These are phyloP conservation scores for Fusarium sp. DNA, from an alignment of 2,329 filamentous ascomycete species.

Conservation along the genomic window DNA sequence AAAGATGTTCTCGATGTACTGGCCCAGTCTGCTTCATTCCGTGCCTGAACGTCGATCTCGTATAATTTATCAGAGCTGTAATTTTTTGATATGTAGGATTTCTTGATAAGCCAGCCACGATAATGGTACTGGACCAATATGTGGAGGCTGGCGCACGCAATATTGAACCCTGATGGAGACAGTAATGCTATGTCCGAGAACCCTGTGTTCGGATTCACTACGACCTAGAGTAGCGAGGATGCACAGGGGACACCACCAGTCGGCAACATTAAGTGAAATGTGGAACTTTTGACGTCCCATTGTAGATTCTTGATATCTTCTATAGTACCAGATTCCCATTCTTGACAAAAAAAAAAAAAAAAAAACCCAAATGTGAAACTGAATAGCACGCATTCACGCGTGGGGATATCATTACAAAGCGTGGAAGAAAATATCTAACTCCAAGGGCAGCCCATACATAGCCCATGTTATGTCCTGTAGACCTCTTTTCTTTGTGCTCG, in stretches of 20 bases:
- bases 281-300: conserved; percentile 1
- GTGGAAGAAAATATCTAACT: conserved; percentile 25
- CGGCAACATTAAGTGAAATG: background rate
- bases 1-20: background rate
- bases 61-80: background rate
- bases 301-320: conserved; percentile 24
- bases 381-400: conserved; percentile 23
- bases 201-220: background rate
- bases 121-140: background rate
- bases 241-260: background rate
- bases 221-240: background rate
- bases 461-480: conserved; percentile 33
- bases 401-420: conserved; percentile 40
- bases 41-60: background rate
- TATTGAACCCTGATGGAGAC: conserved; percentile 8
- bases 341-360: conserved; percentile 1
- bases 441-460: conserved; percentile 27
- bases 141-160: conserved; percentile 9
- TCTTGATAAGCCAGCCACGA: conserved; percentile 1
- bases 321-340: conserved; percentile 9
- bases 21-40: background rate
- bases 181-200: background rate
- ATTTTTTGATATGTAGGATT: background rate
- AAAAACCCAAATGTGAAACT: conserved; percentile 29
- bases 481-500: conserved; percentile 28